Evolutionary conservation across 345 rosid genomes (phyloP).

Genomic region (Lepidium didymum): DNA sequence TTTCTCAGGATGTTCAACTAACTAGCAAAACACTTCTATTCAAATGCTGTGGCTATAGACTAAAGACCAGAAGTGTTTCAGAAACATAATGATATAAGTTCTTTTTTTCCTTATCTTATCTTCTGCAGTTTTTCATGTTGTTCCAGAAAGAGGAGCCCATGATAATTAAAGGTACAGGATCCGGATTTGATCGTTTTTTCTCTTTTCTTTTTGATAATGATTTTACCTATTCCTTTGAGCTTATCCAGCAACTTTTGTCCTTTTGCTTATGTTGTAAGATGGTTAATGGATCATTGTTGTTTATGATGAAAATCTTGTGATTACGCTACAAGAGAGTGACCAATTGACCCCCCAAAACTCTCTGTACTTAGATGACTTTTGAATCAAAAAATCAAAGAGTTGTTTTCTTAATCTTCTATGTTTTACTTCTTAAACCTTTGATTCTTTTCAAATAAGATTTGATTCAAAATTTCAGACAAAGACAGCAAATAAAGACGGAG

Average conservation of each 20-base stretch:
- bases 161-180: conserved; percentile 22
- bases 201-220: conserved; percentile 14
- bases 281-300: conserved; percentile 1
- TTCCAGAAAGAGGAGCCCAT: conserved; percentile 22
- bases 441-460: not conserved
- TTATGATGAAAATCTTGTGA: conserved; percentile 11
- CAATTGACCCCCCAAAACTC: not conserved
- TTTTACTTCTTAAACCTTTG: not conserved
- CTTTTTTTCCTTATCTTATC: not conserved
- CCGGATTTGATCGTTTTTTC: conserved; percentile 9
- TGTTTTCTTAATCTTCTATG: not conserved
- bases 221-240: conserved; percentile 8
- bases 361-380: not conserved
- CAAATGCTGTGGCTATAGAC: not conserved
- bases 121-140: conserved; percentile 29
- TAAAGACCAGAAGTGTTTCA: conserved; percentile 12
- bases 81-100: conserved; percentile 23
- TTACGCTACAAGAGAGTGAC: conserved; percentile 9
- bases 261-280: conserved; percentile 17
- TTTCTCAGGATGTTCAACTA: conserved; percentile 67
- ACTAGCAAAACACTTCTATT: conserved; percentile 9
- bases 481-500: not conserved
- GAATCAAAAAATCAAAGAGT: not conserved
- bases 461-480: not conserved
- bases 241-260: conserved; percentile 5